phyloP scores from a whole-genome alignment of 192 early-diverging fungal species.

The Entomortierella lignicola region DNA sequence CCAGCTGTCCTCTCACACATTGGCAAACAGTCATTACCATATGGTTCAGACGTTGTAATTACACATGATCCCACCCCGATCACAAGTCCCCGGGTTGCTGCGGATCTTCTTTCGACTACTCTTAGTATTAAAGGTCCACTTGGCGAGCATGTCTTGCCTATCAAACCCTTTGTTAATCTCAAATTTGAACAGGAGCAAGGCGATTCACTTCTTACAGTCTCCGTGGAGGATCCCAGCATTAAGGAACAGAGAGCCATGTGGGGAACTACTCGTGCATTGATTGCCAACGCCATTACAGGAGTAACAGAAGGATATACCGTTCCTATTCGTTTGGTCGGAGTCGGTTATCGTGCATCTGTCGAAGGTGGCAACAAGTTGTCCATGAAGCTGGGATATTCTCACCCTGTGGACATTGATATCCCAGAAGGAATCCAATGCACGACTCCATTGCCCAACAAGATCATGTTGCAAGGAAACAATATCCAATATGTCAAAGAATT shows the following conservation, averaged over 20 bases:
- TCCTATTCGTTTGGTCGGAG: conserved; percentile 88
- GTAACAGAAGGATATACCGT: conserved; percentile 91
- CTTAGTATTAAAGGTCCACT: conserved; percentile 85
- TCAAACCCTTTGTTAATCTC: conserved; percentile 84
- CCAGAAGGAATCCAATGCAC: conserved; percentile 82
- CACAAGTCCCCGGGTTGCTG: conserved; percentile 70
- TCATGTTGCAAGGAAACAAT: conserved; percentile 86
- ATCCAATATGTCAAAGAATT: conserved; percentile 86
- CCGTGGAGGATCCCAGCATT: conserved; percentile 67
- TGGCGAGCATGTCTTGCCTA: conserved; percentile 80
- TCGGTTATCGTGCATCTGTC: conserved; percentile 91
- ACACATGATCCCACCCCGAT: conserved; percentile 72
- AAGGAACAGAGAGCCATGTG: conserved; percentile 92
- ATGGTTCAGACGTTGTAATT: conserved; percentile 81
- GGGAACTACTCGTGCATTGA: conserved; percentile 94
- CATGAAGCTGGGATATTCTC: conserved; percentile 90
- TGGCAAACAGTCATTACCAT: conserved; percentile 81
- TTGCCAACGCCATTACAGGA: conserved; percentile 87
- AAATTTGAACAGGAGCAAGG: conserved; percentile 41
- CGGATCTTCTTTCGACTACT: conserved; percentile 69
- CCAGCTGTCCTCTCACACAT: conserved; percentile 74
- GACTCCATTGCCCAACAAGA: conserved; percentile 84
- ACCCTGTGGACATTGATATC: conserved; percentile 82
- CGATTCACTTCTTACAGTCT: conserved; percentile 63
- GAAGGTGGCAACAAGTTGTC: conserved; percentile 74